Base-by-base conservation (phyloP, 768 basidiomycete genomes). In the Boletus reticuloceps region DNA sequence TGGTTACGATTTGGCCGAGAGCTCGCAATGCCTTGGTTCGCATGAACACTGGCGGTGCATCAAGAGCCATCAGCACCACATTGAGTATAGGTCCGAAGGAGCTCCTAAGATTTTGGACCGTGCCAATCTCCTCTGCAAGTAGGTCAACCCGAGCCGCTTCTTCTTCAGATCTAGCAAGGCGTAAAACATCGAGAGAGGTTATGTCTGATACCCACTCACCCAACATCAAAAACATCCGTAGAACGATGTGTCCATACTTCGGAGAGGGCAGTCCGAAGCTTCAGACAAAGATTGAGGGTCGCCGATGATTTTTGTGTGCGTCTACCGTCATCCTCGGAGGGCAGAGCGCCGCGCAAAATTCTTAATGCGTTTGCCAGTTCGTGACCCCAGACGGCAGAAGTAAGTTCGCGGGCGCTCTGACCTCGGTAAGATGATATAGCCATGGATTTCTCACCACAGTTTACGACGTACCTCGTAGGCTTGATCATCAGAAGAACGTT, bases 11-110 rank as follows among this genome's bases (percentile, higher is more conserved):
- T 64, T 92, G 85, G 5, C 94, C 91, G 5, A 98, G 77, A 0
- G 92, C 94, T 50, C 89, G 82, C 31, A 99, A 75, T 0, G 96
- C 96, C 69, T 98, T 98, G 1, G 94, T 95, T 32, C 97, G 84
- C 79, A 96, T 90, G 63, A 91, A 93, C 27, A 98, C 94, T 5
- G 86, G 83, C 5, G 90, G 82, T 0, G 91, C 89, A 63, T 96
- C 92, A 57, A 96, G 78, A 3, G 93, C 84, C 51, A 78, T 74
- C 19, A 98, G 69, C 31, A 97, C 85, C 36, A 88, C 84, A 19
- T 83, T 85, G 13, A 98, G 73, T 50, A 98, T 90, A 0, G 91
- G 86, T 42, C 89, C 84, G 69, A 96, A 95, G 4, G 90, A 91
- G 58, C 80, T 85, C 53, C 83, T 84, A 46, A 97, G 75, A 38